Evolutionary conservation across 2,329 filamentous ascomycete species (phyloP), one percentile per base, ranked within the genome.

Genomic region (Monosporascus sp.): DNA sequence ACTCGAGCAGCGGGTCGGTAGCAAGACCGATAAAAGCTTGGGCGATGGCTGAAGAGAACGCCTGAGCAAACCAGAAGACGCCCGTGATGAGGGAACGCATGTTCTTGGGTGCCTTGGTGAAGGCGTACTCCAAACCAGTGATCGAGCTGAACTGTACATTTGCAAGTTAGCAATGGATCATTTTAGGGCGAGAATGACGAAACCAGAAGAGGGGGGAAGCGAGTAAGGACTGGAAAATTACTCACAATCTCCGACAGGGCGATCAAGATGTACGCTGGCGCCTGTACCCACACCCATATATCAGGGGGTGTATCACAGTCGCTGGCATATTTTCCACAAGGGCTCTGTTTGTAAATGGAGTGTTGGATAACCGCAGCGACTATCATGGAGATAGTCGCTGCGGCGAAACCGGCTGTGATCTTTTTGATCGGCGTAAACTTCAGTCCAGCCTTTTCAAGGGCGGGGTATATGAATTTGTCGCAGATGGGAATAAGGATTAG

Each of bases 361-460:
- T 81, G 66, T 59, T 84, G 80, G 68, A 81, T 76, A 35, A 84
- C 76, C 40, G 78, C 75, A 1, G 80, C 76, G 47, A 75, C 79
- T 52, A 81, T 67, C 81, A 85, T 85, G 53, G 87, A 81, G 18
- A 84, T 64, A 3, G 82, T 74, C n/a, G 80, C 86, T 53, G 87
- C 75, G 58, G 84, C 69, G 76, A 91, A 91, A 49, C 88, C 89
- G 7, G 76, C 68, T 1, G 86, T 78, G 71, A 92, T 91, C 68
- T 85, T 85, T 75, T 86, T 90, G 72, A 91, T 87, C 41, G 87
- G 89, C 0, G 80, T 87, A 74, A 91, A 89, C 51, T 76, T 74
- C 66, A 91, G 78, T 46, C 80, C 81, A 31, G 78, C 55, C 63
- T 79, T 83, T 63, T 85, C 83, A 54, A 91, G 78, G 18, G 77